Evolutionary conservation across 345 rosid species (phyloP).

Genomic region (Conringia planisiliqua): DNA sequence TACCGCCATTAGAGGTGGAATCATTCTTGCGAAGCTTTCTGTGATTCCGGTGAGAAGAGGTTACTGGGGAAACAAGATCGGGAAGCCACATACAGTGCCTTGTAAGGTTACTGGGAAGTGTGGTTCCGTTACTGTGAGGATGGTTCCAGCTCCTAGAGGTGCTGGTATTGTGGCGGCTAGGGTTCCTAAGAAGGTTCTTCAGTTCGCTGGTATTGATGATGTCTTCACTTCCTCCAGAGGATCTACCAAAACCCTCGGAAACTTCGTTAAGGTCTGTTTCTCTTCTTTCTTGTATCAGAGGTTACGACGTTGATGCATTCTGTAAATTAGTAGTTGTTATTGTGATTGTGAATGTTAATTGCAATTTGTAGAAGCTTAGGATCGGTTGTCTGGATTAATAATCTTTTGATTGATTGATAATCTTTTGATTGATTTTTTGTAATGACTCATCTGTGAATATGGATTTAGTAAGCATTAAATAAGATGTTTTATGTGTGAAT

Average conservation of each 20-base stretch:
- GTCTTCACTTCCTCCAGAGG: conserved; percentile 73
- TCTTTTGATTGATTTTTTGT: neutral
- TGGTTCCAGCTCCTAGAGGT: conserved; percentile 81
- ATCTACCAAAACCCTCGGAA: conserved; percentile 74
- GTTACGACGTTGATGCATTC: neutral
- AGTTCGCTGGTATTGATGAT: conserved; percentile 75
- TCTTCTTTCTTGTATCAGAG: neutral
- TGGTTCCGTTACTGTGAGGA: conserved; percentile 64
- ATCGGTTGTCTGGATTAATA: neutral
- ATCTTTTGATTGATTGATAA: neutral
- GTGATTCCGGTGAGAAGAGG: conserved; percentile 73
- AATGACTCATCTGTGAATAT: neutral
- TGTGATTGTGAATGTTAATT: neutral
- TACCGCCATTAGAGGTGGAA: conserved; percentile 63
- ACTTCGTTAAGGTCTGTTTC: conserved; percentile 58
- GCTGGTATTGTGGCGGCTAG: conserved; percentile 75
- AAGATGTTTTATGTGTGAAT: neutral
- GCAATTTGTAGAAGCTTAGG: neutral
- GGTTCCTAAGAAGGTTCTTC: conserved; percentile 74
- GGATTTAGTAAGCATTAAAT: neutral
- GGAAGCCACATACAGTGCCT: conserved; percentile 69
- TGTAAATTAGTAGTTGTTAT: neutral
- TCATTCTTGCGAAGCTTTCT: conserved; percentile 63
- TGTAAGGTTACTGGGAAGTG: conserved; percentile 80
- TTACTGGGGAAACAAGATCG: conserved; percentile 80